Base-by-base conservation (phyloP, 2,329 filamentous ascomycete species). In the Penicillium sp. region DNA sequence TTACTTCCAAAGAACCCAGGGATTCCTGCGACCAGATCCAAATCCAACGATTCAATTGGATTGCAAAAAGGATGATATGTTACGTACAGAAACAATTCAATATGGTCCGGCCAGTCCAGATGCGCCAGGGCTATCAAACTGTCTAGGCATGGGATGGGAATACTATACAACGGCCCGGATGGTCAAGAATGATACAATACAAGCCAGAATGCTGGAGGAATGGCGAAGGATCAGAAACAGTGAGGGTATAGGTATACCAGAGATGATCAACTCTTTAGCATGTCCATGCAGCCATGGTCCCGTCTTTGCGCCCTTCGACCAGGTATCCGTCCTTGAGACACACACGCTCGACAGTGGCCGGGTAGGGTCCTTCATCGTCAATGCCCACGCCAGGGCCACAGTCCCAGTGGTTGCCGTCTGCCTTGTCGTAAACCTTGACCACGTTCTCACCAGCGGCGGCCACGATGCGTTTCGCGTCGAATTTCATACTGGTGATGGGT, bases 341-440 rank as follows among this genome's bases (percentile, higher is more conserved):
- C 41, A 96, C 90, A 42, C 77, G 79, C 66, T 96, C 89, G 13
- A 98, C 82, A 39, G 82, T 73, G 10, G 80, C 75, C 5, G 81
- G 75, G 39, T 70, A 73, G 51, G 77, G 80, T 9, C 75, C 78
- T 35, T 84, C 80, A 13, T 80, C 77, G 42, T 81, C 81, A 8
- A 67, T 62, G 2, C 73, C 75, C 32, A 84, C 79, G 23, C 89
- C 90, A 2, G 87, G 82, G 36, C 92, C 92, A 65, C 89, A 95
- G 63, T 95, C 87, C 92, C 92, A 98, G 65, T 96, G 92, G 44
- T 86, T 74, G 27, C 88, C 88, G 60, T 98, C 92, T 2, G 87
- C 82, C 74, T 96, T 96, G 69, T 98, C 92, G 68, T 96, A 98
- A 42, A 98, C 84, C 69, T 98, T 98, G 53, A 92, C 89, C 15